phyloP scores from a whole-genome alignment of 805 yeast genomes.

The Yueomyces sp. region DNA sequence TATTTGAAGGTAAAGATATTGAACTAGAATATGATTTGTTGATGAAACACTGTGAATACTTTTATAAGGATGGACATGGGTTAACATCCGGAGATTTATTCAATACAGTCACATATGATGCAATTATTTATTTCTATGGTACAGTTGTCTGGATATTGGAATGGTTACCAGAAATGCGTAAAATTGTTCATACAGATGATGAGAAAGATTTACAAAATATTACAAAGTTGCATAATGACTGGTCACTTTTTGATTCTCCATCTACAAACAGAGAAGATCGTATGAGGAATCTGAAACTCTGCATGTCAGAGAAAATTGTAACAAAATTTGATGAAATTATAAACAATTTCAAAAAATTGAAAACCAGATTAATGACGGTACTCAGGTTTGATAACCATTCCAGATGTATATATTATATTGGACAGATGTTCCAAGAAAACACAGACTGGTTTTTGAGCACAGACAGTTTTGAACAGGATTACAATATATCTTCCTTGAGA shows the following conservation, averaged over 20 bases:
- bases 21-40: conserved; percentile 19
- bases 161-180: conserved; percentile 47
- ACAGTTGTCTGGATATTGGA: conserved; percentile 42
- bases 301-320: conserved; percentile 9
- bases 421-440: conserved; percentile 13
- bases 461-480: conserved; percentile 20
- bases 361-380: conserved; percentile 10
- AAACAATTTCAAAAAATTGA: conserved; percentile 9
- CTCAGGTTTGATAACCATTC: conserved; percentile 21
- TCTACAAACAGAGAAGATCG: conserved; percentile 5
- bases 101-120: conserved; percentile 37
- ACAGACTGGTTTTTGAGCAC: conserved; percentile 20
- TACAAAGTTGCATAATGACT: conserved; percentile 24
- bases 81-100: conserved; percentile 39
- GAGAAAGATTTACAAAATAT: conserved; percentile 8
- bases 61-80: conserved; percentile 15
- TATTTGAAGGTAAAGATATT: conserved; percentile 10
- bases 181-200: conserved; percentile 18
- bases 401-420: conserved; percentile 17
- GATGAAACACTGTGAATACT: conserved; percentile 16
- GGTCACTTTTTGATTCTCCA: conserved; percentile 30
- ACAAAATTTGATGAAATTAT: conserved; percentile 10
- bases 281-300: conserved; percentile 7
- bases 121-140: conserved; percentile 38
- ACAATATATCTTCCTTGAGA: conserved; percentile 15